Evolutionary conservation across 306 rosid species (phyloP).

Genomic region (Lathyrus tuberosus): DNA sequence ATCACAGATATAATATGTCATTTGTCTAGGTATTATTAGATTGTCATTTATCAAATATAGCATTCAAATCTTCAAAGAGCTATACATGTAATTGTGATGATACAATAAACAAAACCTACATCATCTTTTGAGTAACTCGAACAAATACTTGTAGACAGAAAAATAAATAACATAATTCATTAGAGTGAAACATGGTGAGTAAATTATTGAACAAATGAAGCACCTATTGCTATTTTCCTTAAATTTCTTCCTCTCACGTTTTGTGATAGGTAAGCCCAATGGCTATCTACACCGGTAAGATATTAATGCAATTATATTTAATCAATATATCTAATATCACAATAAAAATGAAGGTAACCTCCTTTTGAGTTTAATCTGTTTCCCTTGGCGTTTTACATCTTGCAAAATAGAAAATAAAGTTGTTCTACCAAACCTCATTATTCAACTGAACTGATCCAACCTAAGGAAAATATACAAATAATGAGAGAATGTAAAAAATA

Average conservation of each 20-base stretch:
- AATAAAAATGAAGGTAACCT: slow-evolving; percentile 43
- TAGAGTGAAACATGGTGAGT: slow-evolving; percentile 16
- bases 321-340: neutral
- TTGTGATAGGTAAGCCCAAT: slow-evolving; percentile 54
- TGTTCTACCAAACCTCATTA: slow-evolving; percentile 42
- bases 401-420: slow-evolving; percentile 44
- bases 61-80: slow-evolving; percentile 32
- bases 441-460: neutral
- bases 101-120: slow-evolving; percentile 54
- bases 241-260: slow-evolving; percentile 41
- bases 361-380: slow-evolving; percentile 55
- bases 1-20: too few species aligned
- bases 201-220: slow-evolving; percentile 17
- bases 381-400: slow-evolving; percentile 52
- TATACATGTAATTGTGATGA: slow-evolving; percentile 22
- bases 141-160: slow-evolving; percentile 42
- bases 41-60: slow-evolving; percentile 34
- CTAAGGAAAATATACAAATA: neutral
- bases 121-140: slow-evolving; percentile 79
- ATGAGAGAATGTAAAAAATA: too few species aligned
- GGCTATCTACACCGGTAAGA: slow-evolving; percentile 61
- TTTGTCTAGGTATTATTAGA: slow-evolving; percentile 31
- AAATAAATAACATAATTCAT: neutral
- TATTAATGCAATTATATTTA: neutral
- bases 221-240: slow-evolving; percentile 46